A percentile compares a stretch with the other conserved stretches of the same genome.
Evolutionary conservation across 495 filamentous ascomycete genomes (phyloP).

Genomic region (Penicillium canescens): DNA sequence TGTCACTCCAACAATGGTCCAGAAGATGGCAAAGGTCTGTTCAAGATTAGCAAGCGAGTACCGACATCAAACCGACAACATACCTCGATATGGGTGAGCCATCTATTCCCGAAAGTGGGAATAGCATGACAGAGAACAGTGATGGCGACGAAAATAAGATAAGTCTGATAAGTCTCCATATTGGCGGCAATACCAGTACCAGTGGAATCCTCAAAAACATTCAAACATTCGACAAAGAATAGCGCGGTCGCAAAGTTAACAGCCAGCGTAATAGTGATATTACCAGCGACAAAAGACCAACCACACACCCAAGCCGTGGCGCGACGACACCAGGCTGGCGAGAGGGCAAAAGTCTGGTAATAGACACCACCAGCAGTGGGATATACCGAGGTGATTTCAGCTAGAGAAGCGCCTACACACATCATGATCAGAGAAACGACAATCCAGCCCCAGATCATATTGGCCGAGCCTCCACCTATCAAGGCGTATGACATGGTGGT

Average conservation of each 20-base stretch:
- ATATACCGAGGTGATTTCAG: slow-evolving; percentile 65
- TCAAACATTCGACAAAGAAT: slow-evolving; percentile 21
- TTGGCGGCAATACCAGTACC: slow-evolving; percentile 22
- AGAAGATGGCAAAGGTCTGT: slow-evolving; percentile 61
- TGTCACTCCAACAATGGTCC: slow-evolving; percentile 53
- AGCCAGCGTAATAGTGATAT: slow-evolving; percentile 50
- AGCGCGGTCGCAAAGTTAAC: slow-evolving; percentile 31
- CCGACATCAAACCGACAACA: slow-evolving; percentile 16
- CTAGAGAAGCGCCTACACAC: slow-evolving; percentile 61
- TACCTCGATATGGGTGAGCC: slow-evolving; percentile 40
- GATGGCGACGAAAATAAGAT: slow-evolving; percentile 59
- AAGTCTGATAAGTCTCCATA: slow-evolving; percentile 41
- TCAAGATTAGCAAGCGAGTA: slow-evolving; percentile 13
- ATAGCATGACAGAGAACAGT: slow-evolving; percentile 43
- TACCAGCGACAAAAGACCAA: slow-evolving; percentile 68
- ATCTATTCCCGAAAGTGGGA: slow-evolving; percentile 25
- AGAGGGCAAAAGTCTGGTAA: slow-evolving; percentile 64
- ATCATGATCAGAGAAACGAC: slow-evolving; percentile 62
- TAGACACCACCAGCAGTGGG: slow-evolving; percentile 64
- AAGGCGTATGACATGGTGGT: slow-evolving; percentile 63
- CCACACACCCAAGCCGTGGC: slow-evolving; percentile 65
- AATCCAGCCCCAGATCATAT: slow-evolving; percentile 63
- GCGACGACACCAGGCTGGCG: slow-evolving; percentile 49
- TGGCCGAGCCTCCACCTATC: slow-evolving; percentile 56
- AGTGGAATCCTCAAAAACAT: slow-evolving; percentile 41